phyloP scores from a whole-genome alignment of 768 basidiomycete species.

The Lentinula raphanica region DNA sequence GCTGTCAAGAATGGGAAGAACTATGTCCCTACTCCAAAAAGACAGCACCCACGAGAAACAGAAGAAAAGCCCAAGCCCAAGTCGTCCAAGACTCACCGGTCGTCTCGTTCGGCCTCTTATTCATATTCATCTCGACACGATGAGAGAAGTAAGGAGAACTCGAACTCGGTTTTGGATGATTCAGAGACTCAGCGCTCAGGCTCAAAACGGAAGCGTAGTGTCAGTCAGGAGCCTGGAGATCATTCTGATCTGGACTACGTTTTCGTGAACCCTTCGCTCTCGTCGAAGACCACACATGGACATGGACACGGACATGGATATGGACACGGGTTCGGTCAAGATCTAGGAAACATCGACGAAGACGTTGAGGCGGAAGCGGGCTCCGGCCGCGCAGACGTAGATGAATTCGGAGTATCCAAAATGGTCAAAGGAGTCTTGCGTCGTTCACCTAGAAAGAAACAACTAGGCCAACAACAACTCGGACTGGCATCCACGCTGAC shows the following conservation, averaged over 20 bases:
- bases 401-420: neutral
- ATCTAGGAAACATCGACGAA: constrained; percentile 1
- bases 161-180: neutral
- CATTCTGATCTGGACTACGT: neutral
- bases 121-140: neutral
- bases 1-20: constrained; percentile 57
- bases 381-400: neutral
- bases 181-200: neutral
- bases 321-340: neutral
- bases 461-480: neutral
- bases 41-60: constrained; percentile 20
- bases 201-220: neutral
- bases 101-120: neutral
- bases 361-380: neutral
- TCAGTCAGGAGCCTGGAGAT: neutral
- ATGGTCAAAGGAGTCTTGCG: neutral
- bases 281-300: neutral
- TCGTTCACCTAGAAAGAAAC: neutral
- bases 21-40: constrained; percentile 58
- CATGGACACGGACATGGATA: neutral
- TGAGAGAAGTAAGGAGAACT: neutral
- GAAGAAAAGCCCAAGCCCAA: constrained; percentile 13
- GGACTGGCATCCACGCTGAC: neutral
- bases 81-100: neutral
- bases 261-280: neutral